Conservation (phyloP, 805 yeast species). For the Candida verbasci region DNA sequence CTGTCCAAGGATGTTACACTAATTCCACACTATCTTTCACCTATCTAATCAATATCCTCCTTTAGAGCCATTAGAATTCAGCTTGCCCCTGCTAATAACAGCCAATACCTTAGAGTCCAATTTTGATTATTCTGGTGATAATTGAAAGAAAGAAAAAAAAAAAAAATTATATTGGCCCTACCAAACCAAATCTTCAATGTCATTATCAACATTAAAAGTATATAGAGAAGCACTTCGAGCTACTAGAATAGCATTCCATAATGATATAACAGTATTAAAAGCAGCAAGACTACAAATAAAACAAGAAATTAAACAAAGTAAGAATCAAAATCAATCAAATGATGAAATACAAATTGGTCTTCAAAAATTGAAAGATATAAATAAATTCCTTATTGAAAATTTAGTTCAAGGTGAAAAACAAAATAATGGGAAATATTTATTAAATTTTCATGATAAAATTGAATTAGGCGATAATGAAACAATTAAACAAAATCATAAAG, state of each 20-base stretch:
- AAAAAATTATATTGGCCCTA: too few species aligned
- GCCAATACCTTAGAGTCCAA: too few species aligned
- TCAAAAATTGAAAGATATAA: constrained; percentile 61
- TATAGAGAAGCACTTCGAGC: constrained; percentile 68
- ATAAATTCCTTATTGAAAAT: constrained; percentile 62
- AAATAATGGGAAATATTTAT: constrained; percentile 41
- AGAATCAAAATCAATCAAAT: constrained; percentile 19
- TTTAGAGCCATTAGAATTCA: too few species aligned
- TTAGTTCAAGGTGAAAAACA: constrained; percentile 78
- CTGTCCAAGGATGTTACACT: too few species aligned
- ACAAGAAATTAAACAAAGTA: constrained; percentile 38
- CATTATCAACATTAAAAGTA: constrained; percentile 40
- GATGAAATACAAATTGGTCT: constrained; percentile 38
- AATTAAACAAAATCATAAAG: constrained; percentile 49
- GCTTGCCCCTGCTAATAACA: too few species aligned
- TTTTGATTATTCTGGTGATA: too few species aligned
- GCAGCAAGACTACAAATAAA: constrained; percentile 63
- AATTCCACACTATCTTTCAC: too few species aligned
- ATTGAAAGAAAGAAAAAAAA: too few species aligned
- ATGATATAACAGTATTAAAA: constrained; percentile 42
- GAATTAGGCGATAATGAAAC: constrained; percentile 91
- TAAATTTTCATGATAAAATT: constrained; percentile 75
- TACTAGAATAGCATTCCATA: constrained; percentile 53
- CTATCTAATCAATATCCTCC: too few species aligned
- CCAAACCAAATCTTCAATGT: background rate